These are phyloP conservation scores for Metschnikowia noctiluminum DNA, from an alignment of 805 yeast genomes.

Conservation along the genomic window DNA sequence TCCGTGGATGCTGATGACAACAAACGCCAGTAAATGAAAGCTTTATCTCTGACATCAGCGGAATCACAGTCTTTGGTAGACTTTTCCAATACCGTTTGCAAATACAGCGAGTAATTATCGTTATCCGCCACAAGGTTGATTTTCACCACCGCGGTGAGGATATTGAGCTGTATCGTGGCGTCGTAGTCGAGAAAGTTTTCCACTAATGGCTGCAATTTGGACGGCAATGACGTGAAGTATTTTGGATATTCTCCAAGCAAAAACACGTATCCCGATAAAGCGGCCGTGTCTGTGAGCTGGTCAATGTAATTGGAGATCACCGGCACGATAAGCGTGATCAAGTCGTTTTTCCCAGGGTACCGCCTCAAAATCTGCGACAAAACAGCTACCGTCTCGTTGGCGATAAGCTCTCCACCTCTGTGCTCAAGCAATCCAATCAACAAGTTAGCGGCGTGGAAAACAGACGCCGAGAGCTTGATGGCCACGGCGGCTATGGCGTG, in stretches of 20 bases:
- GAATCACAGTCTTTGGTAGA: slow-evolving; percentile 66
- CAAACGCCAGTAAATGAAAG: slow-evolving; percentile 77
- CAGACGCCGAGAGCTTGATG: slow-evolving; percentile 52
- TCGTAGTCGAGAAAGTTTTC: slow-evolving; percentile 58
- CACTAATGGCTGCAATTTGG: slow-evolving; percentile 44
- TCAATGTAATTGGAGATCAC: slow-evolving; percentile 49
- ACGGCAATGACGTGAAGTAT: slow-evolving; percentile 52
- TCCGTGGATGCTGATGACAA: slow-evolving; percentile 46
- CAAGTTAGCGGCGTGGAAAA: slow-evolving; percentile 57
- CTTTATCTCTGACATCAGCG: slow-evolving; percentile 77
- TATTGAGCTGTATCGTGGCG: slow-evolving; percentile 54
- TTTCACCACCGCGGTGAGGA: slow-evolving; percentile 62
- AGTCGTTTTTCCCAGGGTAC: slow-evolving; percentile 50
- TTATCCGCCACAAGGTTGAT: slow-evolving; percentile 30
- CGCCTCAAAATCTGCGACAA: slow-evolving; percentile 66
- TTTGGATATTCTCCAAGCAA: slow-evolving; percentile 67
- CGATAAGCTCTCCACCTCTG: slow-evolving; percentile 57
- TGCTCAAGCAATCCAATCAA: slow-evolving; percentile 57
- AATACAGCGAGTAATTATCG: slow-evolving; percentile 33
- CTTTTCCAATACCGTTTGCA: slow-evolving; percentile 58
- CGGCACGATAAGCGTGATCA: slow-evolving; percentile 51
- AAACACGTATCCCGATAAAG: slow-evolving; percentile 63
- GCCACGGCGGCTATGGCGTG: slow-evolving; percentile 71
- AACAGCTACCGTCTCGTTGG: slow-evolving; percentile 59
- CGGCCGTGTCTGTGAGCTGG: slow-evolving; percentile 46